Conservation (phyloP, 2,329 filamentous ascomycete genomes). For the Ophiostoma novo-ulmi region DNA sequence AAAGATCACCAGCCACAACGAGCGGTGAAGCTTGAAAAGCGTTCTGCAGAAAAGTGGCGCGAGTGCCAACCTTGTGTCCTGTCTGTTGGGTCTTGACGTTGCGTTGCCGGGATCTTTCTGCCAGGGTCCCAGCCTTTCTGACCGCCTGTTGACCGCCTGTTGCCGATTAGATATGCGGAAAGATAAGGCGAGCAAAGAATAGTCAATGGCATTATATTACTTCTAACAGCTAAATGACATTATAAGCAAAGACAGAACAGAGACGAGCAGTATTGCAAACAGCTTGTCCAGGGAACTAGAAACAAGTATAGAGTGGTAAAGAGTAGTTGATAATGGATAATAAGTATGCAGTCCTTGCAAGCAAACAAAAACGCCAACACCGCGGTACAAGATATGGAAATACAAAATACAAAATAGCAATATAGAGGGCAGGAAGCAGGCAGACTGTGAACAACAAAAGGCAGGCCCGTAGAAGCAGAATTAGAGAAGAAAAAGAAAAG, state of each 20-base stretch:
- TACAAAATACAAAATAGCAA: not conserved
- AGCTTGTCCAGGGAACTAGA: no score
- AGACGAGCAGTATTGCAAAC: no score
- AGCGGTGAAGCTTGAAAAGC: not conserved
- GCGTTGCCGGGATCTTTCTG: constrained; percentile 10
- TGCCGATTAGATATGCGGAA: not conserved
- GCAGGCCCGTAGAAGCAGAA: not conserved
- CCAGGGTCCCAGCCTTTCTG: constrained; percentile 11
- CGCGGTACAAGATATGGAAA: not conserved
- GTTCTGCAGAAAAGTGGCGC: not conserved
- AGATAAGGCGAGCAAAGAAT: not conserved
- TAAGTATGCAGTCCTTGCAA: not conserved
- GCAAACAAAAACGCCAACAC: constrained; percentile 1
- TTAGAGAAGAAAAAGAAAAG: not conserved
- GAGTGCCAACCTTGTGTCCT: not conserved
- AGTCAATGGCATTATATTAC: no score
- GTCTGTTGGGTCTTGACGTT: constrained; percentile 5
- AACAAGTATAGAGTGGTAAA: not conserved
- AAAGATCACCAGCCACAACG: not conserved
- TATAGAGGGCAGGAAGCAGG: not conserved
- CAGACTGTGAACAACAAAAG: constrained; percentile 3
- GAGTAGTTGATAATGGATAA: not conserved
- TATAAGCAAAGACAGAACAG: no score
- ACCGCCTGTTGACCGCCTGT: not conserved
- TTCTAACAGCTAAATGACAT: no score